Evolutionary conservation across 352 stramenopile species (phyloP).

Genomic region (Globisporangium paroecandrum): DNA sequence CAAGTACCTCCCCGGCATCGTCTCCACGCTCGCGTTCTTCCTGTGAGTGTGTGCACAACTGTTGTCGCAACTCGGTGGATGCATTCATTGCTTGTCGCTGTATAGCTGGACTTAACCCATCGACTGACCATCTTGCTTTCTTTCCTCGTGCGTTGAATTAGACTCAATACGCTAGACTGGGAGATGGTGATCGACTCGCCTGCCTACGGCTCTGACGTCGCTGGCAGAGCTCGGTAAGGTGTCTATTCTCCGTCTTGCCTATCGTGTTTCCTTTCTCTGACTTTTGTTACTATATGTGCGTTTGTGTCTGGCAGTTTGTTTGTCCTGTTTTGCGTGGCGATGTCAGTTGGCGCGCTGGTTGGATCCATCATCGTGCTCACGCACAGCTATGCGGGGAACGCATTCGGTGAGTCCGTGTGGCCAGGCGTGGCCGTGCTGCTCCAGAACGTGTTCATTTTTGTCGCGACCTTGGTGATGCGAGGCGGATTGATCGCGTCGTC

Average conservation of each 20-base stretch:
- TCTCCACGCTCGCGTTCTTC: constrained; percentile 58
- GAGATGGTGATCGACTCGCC: constrained; percentile 55
- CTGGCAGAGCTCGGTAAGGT: constrained; percentile 35
- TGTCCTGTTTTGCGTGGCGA: constrained; percentile 47
- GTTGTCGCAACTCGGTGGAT: background rate
- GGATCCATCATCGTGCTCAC: constrained; percentile 58
- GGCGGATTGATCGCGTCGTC: constrained; percentile 37
- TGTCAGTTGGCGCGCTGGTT: constrained; percentile 37
- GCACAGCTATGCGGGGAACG: constrained; percentile 55
- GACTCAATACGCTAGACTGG: constrained; percentile 64
- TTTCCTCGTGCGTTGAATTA: constrained; percentile 11
- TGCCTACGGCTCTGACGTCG: constrained; percentile 43
- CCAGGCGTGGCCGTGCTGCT: constrained; percentile 55
- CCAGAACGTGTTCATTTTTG: constrained; percentile 58
- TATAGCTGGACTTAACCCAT: background rate
- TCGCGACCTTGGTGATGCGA: constrained; percentile 59
- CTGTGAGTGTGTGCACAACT: constrained; percentile 24
- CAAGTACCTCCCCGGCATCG: constrained; percentile 52
- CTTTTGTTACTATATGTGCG: background rate
- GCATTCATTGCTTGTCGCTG: background rate
- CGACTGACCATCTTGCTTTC: background rate
- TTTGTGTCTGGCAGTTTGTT: constrained; percentile 19
- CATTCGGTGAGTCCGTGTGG: constrained; percentile 52
- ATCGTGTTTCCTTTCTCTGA: background rate
- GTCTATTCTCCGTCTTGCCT: background rate